Percentiles rank a stretch among this genome's conserved stretches.
phyloP scores from a whole-genome alignment of 2,329 filamentous ascomycete genomes.

The Immersiporthe knoxdaviesiana region DNA sequence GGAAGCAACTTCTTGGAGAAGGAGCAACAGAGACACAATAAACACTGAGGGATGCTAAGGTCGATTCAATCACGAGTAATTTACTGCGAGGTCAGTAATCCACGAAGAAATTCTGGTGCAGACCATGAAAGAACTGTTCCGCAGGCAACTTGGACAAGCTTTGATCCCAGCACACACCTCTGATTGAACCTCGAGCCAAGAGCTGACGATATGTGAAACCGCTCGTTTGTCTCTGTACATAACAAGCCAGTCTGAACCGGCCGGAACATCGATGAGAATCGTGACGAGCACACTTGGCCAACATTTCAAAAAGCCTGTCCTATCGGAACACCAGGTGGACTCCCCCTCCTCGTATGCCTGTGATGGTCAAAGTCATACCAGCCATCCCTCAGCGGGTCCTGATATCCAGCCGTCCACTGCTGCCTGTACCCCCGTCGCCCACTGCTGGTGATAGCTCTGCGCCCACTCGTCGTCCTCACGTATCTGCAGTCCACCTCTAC shows the following conservation, averaged over 20 bases:
- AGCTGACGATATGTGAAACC: neutral
- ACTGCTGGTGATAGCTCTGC: constrained; percentile 12
- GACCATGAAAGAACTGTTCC: neutral
- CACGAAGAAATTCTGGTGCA: neutral
- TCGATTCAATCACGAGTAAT: neutral
- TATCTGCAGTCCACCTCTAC: neutral
- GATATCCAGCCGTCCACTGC: constrained; percentile 8
- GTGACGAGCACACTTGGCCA: neutral
- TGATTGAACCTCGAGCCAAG: neutral
- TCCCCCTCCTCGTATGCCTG: neutral
- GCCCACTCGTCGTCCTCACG: constrained; percentile 11
- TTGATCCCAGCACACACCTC: neutral
- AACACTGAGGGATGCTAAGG: neutral
- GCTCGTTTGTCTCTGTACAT: neutral
- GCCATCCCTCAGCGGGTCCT: constrained; percentile 5
- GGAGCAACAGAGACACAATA: neutral
- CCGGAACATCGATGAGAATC: neutral
- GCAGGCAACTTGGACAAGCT: neutral
- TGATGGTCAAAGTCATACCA: neutral
- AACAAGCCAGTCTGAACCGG: neutral
- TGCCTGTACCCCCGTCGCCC: constrained; percentile 8
- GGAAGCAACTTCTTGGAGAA: neutral
- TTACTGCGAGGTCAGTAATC: neutral
- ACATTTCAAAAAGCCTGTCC: constrained; percentile 9
- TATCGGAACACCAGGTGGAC: neutral